These are phyloP conservation scores for Candolleomyces efflorescens DNA, from an alignment of 768 basidiomycete species.

Conservation along the genomic window DNA sequence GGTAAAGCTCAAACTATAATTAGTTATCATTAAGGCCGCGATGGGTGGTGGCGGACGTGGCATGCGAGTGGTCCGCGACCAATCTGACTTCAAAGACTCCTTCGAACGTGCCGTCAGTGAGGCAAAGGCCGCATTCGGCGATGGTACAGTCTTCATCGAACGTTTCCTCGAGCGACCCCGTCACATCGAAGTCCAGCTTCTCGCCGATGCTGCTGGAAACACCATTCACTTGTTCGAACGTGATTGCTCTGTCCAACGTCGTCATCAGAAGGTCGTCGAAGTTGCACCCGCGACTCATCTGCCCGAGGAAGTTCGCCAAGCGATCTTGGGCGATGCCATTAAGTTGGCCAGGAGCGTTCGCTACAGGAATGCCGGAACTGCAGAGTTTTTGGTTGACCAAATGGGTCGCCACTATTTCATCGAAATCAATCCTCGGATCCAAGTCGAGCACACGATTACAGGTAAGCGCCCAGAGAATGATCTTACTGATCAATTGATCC, in stretches of 20 bases:
- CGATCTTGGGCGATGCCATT: constrained; percentile 87
- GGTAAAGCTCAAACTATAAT: constrained; percentile 2
- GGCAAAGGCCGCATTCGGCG: constrained; percentile 95
- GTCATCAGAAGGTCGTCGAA: constrained; percentile 99
- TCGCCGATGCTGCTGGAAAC: constrained; percentile 91
- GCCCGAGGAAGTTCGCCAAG: constrained; percentile 84
- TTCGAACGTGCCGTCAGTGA: constrained; percentile 94
- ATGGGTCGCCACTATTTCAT: constrained; percentile 98
- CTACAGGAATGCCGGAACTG: constrained; percentile 96
- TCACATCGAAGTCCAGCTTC: constrained; percentile 95
- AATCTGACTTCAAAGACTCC: constrained; percentile 82
- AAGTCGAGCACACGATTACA: constrained; percentile 99
- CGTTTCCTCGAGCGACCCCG: constrained; percentile 94
- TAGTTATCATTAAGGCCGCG: constrained; percentile 98
- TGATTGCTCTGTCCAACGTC: constrained; percentile 96
- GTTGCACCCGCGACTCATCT: constrained; percentile 96
- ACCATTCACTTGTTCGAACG: constrained; percentile 98
- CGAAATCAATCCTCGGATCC: constrained; percentile 99
- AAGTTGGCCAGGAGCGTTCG: constrained; percentile 91
- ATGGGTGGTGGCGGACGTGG: constrained; percentile 99
- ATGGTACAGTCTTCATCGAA: constrained; percentile 99
- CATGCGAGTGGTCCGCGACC: constrained; percentile 97
- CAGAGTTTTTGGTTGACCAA: constrained; percentile 97
- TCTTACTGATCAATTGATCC: constrained; percentile 5
- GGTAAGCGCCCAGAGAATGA: constrained; percentile 38